Evolutionary conservation across 2,329 filamentous ascomycete genomes (phyloP), one percentile per base, ranked within the genome.

Genomic region (Trichoderma koningiopsis): DNA sequence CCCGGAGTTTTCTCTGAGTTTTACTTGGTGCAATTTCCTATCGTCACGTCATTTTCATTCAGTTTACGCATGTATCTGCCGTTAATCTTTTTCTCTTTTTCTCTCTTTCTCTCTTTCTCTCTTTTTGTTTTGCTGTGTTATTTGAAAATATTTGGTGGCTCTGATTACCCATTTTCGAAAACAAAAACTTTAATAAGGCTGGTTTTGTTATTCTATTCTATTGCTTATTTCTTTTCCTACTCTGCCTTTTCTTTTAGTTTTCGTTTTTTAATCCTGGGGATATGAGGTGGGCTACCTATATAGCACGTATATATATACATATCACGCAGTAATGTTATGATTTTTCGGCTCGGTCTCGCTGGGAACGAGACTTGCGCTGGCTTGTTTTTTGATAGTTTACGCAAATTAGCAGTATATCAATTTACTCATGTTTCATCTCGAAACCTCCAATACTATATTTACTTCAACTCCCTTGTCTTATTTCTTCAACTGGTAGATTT

Each of bases 1-100:
- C 72, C 70, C 59, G 56, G 71, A 65, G 61, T 69, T 68, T 69
- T 49, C 22, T 22, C 37, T 60, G n/a, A n/a, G 24, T 63, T 55
- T 31, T 19, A 10, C 35, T 57, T 64, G 22, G 33, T 57, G 29
- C 57, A 64, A 6, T 16, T n/a, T 35, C 10, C 43, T 64, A 27
- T 27, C 43, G 43, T 64, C 0, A 8, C 16, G 16, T 31, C 14
- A 16, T 58, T 58, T 59, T 37, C 19, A 19, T 43, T 4, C 27
- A 55, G 33, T 22, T 40, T 4, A 10, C 11, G 1, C 22, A 29
- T 43, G 5, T 4, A 40, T 24, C 35, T 14, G 22, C 8, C 31
- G 11, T 43, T n/a, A 13, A 11, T 16, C 7, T 7, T 40, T 11
- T 7, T 40, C 24, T 63, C 19, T 7, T 63, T 13, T 7, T 37